These are phyloP conservation scores for Pilatotrama ljubarskyi DNA, from an alignment of 768 basidiomycete species.

Conservation along the genomic window DNA sequence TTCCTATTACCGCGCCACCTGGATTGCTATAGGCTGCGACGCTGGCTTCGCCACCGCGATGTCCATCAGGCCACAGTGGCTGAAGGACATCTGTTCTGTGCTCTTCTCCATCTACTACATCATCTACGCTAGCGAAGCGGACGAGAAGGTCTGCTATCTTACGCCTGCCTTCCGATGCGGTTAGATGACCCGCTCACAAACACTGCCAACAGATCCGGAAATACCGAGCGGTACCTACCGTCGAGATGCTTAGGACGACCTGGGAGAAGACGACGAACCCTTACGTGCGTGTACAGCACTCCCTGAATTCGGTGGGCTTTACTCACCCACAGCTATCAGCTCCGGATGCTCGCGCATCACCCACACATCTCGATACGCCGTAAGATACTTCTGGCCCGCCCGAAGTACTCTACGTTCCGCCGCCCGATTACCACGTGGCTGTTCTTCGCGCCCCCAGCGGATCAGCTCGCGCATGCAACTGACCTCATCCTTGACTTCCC, in stretches of 20 bases:
- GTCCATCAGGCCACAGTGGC: conserved; percentile 88
- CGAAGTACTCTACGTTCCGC: conserved; percentile 68
- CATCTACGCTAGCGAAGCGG: conserved; percentile 83
- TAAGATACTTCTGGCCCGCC: conserved; percentile 83
- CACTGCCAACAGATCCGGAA: conserved; percentile 66
- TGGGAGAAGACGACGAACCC: conserved; percentile 99
- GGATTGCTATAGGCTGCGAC: conserved; percentile 92
- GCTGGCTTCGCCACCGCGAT: conserved; percentile 97
- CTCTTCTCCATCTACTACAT: conserved; percentile 91
- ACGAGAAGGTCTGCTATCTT: conserved; percentile 77
- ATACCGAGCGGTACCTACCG: conserved; percentile 90
- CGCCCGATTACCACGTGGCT: conserved; percentile 84
- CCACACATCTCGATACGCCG: conserved; percentile 66
- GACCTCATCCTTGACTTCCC: conserved; percentile 92
- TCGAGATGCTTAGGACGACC: conserved; percentile 92
- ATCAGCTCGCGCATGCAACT: conserved; percentile 60
- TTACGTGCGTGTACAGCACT: conserved; percentile 54
- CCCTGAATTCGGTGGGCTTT: conserved; percentile 5
- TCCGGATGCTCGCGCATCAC: conserved; percentile 62
- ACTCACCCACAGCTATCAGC: conserved; percentile 40
- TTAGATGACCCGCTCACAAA: not conserved
- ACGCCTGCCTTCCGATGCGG: not conserved
- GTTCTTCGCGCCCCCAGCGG: conserved; percentile 73
- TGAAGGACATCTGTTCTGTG: conserved; percentile 83
- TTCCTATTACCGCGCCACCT: conserved; percentile 94